Evolutionary conservation across 2,329 filamentous ascomycete species (phyloP).

Genomic region (Fusarium compactum): DNA sequence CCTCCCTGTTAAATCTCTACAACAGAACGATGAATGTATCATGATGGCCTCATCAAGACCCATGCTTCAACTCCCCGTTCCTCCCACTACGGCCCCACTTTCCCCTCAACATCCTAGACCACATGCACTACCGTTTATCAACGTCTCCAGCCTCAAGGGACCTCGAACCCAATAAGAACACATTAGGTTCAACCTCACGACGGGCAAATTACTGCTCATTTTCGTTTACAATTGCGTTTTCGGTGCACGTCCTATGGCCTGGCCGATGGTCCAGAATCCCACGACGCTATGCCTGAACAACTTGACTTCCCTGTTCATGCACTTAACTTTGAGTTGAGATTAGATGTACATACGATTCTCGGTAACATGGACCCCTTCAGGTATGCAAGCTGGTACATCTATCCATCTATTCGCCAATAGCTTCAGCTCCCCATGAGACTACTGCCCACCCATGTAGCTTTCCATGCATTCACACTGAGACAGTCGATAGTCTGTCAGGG

Average conservation of each 20-base stretch:
- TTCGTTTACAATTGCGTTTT: neutral
- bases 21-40: constrained; percentile 1
- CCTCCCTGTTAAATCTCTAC: neutral
- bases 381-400: constrained; percentile 1
- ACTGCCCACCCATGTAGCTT: constrained; percentile 6
- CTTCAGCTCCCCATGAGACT: neutral
- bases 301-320: constrained; percentile 1
- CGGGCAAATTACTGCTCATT: constrained; percentile 1
- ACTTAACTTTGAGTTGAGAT: neutral
- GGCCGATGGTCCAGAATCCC: neutral
- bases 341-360: neutral
- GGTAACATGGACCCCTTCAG: neutral
- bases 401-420: constrained; percentile 12
- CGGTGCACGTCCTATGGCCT: constrained; percentile 11
- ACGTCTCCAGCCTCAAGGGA: constrained; percentile 4
- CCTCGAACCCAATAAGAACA: neutral
- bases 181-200: neutral
- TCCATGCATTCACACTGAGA: constrained; percentile 8
- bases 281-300: neutral
- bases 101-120: constrained; percentile 1
- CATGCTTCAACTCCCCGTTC: constrained; percentile 34
- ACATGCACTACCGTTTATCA: constrained; percentile 12
- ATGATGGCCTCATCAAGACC: constrained; percentile 28
- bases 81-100: constrained; percentile 25
- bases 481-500: constrained; percentile 17